These are phyloP conservation scores for Tuber borchii DNA, from an alignment of 495 filamentous ascomycete species.

Conservation along the genomic window DNA sequence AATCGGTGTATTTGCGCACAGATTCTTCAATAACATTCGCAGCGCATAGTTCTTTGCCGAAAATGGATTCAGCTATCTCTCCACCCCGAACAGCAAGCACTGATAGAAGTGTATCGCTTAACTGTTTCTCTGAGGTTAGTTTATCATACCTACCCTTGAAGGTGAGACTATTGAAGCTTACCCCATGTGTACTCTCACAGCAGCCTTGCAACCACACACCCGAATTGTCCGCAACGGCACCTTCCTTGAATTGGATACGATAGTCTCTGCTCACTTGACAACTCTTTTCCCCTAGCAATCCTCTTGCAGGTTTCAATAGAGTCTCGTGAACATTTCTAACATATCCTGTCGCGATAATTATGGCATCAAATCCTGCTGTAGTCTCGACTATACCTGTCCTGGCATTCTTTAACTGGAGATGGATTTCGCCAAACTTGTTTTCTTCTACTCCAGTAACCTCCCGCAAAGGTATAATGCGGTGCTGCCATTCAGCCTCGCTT, in stretches of 20 bases:
- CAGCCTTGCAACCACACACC: constrained; percentile 94
- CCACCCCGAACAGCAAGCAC: constrained; percentile 68
- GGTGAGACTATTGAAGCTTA: constrained; percentile 47
- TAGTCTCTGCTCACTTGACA: constrained; percentile 60
- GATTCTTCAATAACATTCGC: constrained; percentile 30
- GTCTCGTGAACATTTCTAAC: constrained; percentile 66
- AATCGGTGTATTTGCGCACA: constrained; percentile 27
- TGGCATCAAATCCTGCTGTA: constrained; percentile 51
- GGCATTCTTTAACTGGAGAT: constrained; percentile 42
- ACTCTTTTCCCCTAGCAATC: constrained; percentile 52
- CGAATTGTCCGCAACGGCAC: constrained; percentile 55
- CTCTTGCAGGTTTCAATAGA: constrained; percentile 59
- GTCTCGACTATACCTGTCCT: constrained; percentile 29
- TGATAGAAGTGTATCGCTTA: constrained; percentile 74
- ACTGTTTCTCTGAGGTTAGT: constrained; percentile 42
- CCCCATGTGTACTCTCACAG: constrained; percentile 85
- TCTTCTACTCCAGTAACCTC: constrained; percentile 56
- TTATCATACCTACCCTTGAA: neutral
- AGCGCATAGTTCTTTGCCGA: constrained; percentile 45
- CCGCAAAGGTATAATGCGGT: constrained; percentile 65
- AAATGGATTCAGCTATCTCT: constrained; percentile 71
- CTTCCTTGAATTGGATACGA: constrained; percentile 58
- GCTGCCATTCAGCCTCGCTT: constrained; percentile 68
- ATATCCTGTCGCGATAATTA: constrained; percentile 88
- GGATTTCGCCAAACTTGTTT: constrained; percentile 42